Base-by-base conservation (phyloP, 2,329 filamentous ascomycete genomes). In the Fusarium ambrosium region DNA sequence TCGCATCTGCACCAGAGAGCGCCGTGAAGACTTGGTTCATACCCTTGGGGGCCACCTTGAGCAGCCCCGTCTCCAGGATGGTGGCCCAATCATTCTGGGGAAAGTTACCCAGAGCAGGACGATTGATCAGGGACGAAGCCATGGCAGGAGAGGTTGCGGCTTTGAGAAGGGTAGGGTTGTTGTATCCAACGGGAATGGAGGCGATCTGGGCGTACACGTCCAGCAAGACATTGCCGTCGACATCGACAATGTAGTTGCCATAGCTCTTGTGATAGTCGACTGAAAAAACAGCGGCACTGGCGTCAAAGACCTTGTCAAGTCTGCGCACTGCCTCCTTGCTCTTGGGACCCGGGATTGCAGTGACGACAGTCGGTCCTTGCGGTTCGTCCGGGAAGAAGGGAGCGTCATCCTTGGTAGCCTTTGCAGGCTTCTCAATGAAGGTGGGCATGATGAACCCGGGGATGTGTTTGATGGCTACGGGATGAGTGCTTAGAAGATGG, bases 121-220 rank as follows among this genome's bases (percentile, higher is more conserved):
- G 55, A 13, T 58, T 58, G 22, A 58, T 24, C 14, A 58, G 16
- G 14, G 55, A 34, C 3, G 55, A 58, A 2, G 55, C 32, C 55
- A 97, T 97, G 79, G 95, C 92, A 27, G 92, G 91, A 65, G 92
- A 92, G 69, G 89, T 88, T 32, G 94, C 93, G 37, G 92, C 91
- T 76, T 90, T 87, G 73, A 89, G 86, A 71, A 97, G 89, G 72
- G 88, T 85, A 8, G 93, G 92, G 86, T 97, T 97, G 89, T 95
- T 97, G 89, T 97, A 97, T 71, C 95, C 95, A 51, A 97, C 88
- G 8, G 95, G 93, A 78, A 97, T 97, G 51, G 94, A 97, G 73
- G 95, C 95, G 79, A 97, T 97, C 85, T 97, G 95, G 55, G 95
- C 94, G 81, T 95, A 95, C 67, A 61, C 64, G 32, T 70, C 68